These are phyloP conservation scores for Penicillium sp. DNA, from an alignment of 2,329 filamentous ascomycete species.

Conservation along the genomic window DNA sequence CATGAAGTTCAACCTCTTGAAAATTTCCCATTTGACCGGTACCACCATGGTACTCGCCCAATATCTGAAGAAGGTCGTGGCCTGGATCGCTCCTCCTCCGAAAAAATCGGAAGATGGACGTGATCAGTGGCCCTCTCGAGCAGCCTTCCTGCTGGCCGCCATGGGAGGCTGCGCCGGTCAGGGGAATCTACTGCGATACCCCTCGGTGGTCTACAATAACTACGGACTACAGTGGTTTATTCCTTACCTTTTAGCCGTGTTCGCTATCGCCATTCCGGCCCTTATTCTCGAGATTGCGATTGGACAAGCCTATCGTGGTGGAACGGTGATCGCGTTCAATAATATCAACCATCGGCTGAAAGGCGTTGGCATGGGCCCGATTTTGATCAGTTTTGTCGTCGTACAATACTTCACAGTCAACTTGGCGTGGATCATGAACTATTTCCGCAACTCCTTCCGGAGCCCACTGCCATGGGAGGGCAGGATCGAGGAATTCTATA, in stretches of 20 bases:
- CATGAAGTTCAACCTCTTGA: not conserved
- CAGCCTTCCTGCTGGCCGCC: slow-evolving; percentile 57
- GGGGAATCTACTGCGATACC: slow-evolving; percentile 59
- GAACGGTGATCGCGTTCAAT: slow-evolving; percentile 56
- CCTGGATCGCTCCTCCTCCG: slow-evolving; percentile 36
- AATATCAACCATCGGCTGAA: slow-evolving; percentile 55
- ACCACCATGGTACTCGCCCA: slow-evolving; percentile 6
- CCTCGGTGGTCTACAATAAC: slow-evolving; percentile 61
- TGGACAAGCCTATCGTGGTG: slow-evolving; percentile 56
- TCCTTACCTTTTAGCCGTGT: slow-evolving; percentile 57
- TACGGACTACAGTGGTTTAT: slow-evolving; percentile 62
- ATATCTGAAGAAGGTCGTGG: slow-evolving; percentile 23
- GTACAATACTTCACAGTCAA: slow-evolving; percentile 59
- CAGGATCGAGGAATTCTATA: slow-evolving; percentile 55
- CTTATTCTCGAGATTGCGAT: slow-evolving; percentile 57
- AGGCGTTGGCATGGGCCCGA: slow-evolving; percentile 54
- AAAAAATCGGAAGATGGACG: slow-evolving; percentile 43
- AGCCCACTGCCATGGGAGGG: slow-evolving; percentile 57
- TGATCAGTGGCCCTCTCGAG: slow-evolving; percentile 58
- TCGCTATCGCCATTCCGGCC: slow-evolving; percentile 57
- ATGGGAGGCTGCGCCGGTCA: slow-evolving; percentile 61
- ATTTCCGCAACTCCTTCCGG: slow-evolving; percentile 57
- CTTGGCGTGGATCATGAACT: slow-evolving; percentile 60
- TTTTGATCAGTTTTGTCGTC: slow-evolving; percentile 57
- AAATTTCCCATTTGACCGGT: not conserved